Base-by-base conservation (phyloP, 2,329 filamentous ascomycete species). In the Colletotrichum higginsianum region DNA sequence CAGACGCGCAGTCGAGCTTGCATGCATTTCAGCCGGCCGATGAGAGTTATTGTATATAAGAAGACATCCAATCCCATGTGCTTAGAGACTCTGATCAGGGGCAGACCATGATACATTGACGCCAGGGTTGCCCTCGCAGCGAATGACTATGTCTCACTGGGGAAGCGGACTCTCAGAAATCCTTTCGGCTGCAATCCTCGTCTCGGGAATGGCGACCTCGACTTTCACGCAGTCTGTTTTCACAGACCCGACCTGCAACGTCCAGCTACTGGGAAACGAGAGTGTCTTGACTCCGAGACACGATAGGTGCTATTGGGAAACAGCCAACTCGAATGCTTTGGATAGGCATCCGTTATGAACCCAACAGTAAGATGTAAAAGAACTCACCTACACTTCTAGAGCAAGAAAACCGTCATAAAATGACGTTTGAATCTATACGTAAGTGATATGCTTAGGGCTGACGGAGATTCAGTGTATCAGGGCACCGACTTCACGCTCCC, bases 201-300 rank as follows among this genome's bases (percentile, higher is more conserved):
- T 74, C 8, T 69, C 71, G 2, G 68, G 67, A 9, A 60, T 75
- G 16, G 73, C 55, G 6, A 75, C 72, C 0, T 75, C 73, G 5
- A 72, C 67, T 42, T 3, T 75, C 15, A 75, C 73, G 9, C 73
- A 74, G 47, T 74, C 65, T 4, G 66, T 70, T 15, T 63, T 75
- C 13, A 53, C 69, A 11, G 74, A 75, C 4, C 53, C 53, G 6
- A 60, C 62, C 1, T 60, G 66, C 4, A 49, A 46, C 3, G 18
- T 71, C 18, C 62, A 26, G 4, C 26, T 50, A 9, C 30, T 53
- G 18, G 55, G 15, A 11, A 52, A 58, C 8, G 62, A 53, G 18
- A 66, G 18, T 1, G 55, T 55, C 5, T 21, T 53, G 3, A 56
- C 62, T 4, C 23, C 35, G 26, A 60, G 42, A 38, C 47, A 47